Percentiles rank a stretch among this genome's conserved stretches.
These are phyloP conservation scores for Alternaria arborescens DNA, from an alignment of 2,329 filamentous ascomycete genomes.

Conservation along the genomic window DNA sequence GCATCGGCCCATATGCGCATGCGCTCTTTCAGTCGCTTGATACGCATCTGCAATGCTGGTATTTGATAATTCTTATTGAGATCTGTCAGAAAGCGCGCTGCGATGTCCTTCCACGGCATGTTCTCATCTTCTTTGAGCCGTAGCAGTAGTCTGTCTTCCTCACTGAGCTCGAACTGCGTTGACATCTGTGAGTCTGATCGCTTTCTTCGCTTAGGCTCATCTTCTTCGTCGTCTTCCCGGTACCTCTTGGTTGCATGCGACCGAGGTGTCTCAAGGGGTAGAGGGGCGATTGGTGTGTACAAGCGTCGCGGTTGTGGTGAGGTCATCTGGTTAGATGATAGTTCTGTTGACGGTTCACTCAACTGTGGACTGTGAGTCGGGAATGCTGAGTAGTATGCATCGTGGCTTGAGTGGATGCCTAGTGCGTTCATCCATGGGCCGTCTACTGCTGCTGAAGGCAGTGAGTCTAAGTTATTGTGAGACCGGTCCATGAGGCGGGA, in stretches of 20 bases:
- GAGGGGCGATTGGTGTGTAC: constrained; percentile 56
- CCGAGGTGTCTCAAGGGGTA: constrained; percentile 47
- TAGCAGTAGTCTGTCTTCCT: constrained; percentile 61
- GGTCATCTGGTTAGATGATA: constrained; percentile 33
- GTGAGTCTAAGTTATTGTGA: constrained; percentile 55
- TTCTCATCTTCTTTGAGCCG: constrained; percentile 62
- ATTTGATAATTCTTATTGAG: constrained; percentile 60
- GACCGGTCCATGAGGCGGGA: constrained; percentile 40
- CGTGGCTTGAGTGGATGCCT: constrained; percentile 48
- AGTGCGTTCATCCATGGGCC: constrained; percentile 54
- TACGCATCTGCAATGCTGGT: constrained; percentile 63
- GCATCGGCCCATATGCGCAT: constrained; percentile 62
- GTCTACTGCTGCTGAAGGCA: constrained; percentile 50
- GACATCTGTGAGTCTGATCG: constrained; percentile 50
- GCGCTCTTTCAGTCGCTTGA: constrained; percentile 61
- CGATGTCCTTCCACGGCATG: constrained; percentile 65
- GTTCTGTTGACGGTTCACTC: constrained; percentile 45
- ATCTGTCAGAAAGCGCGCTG: constrained; percentile 59
- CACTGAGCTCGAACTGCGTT: constrained; percentile 54
- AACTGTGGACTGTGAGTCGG: constrained; percentile 42
- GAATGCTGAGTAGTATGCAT: constrained; percentile 45
- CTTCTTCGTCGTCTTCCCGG: constrained; percentile 50
- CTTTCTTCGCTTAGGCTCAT: constrained; percentile 52
- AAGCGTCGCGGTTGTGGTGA: constrained; percentile 53
- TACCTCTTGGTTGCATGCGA: constrained; percentile 48